phyloP scores from a whole-genome alignment of 768 basidiomycete species.

The Termitomyces sp. region DNA sequence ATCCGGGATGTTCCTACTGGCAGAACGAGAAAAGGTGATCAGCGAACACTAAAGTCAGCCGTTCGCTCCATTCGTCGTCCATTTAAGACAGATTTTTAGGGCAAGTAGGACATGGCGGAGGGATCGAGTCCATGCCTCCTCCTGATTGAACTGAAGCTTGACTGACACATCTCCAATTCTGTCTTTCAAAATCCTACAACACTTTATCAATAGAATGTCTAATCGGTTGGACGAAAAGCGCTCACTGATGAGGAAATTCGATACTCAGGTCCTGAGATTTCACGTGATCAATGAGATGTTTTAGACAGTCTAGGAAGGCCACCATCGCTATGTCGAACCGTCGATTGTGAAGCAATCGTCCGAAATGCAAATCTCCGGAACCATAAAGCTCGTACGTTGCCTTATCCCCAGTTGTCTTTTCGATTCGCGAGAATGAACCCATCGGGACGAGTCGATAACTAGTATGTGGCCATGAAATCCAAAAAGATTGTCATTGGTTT shows the following conservation, averaged over 20 bases:
- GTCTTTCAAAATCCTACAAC: conserved; percentile 81
- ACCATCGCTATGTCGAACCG: conserved; percentile 97
- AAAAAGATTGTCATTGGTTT: background rate
- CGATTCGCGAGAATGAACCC: conserved; percentile 93
- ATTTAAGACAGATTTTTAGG: conserved; percentile 83
- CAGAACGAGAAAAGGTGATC: background rate
- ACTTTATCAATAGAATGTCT: conserved; percentile 3
- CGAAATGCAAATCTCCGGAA: conserved; percentile 88
- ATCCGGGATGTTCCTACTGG: too few species aligned
- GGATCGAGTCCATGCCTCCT: conserved; percentile 94
- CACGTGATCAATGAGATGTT: conserved; percentile 87
- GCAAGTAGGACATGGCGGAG: conserved; percentile 88
- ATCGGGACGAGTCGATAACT: conserved; percentile 92
- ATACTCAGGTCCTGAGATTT: conserved; percentile 66
- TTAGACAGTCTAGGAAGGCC: conserved; percentile 91
- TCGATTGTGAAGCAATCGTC: conserved; percentile 88
- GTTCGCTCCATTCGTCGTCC: conserved; percentile 76
- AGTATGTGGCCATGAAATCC: background rate
- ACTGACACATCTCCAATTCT: conserved; percentile 95
- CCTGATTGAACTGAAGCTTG: conserved; percentile 91
- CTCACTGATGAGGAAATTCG: conserved; percentile 88
- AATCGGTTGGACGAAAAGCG: conserved; percentile 11
- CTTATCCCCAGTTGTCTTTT: conserved; percentile 79
- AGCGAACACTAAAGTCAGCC: conserved; percentile 44
- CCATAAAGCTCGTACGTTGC: conserved; percentile 90